Percentiles rank a stretch among this genome's conserved stretches.
Conservation (phyloP, 2,329 filamentous ascomycete genomes). For the Elsinoe batatas region DNA sequence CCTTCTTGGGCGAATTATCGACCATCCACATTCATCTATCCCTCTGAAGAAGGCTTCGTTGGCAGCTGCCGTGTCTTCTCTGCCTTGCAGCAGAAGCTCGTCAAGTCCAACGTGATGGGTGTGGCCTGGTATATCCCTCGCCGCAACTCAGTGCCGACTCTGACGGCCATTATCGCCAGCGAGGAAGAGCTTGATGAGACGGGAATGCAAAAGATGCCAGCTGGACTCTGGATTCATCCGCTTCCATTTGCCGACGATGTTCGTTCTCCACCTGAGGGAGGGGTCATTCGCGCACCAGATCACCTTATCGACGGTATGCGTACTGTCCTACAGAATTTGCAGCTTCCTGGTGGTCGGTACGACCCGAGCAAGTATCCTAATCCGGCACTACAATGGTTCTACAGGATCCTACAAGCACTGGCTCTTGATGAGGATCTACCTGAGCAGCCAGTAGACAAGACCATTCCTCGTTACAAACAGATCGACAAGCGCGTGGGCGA, state of each 20-base stretch:
- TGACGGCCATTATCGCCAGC: constrained; percentile 76
- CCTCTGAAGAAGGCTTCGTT: constrained; percentile 78
- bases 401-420: constrained; percentile 81
- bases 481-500: constrained; percentile 81
- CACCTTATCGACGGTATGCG: constrained; percentile 73
- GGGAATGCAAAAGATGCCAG: constrained; percentile 61
- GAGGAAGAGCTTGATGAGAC: constrained; percentile 54
- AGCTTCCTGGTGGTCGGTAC: constrained; percentile 76
- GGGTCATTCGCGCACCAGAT: constrained; percentile 51
- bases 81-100: constrained; percentile 77
- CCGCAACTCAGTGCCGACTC: constrained; percentile 64
- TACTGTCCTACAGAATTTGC: constrained; percentile 69
- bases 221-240: constrained; percentile 79
- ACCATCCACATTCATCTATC: constrained; percentile 87
- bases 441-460: constrained; percentile 63
- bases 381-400: constrained; percentile 83
- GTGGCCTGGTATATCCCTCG: constrained; percentile 85
- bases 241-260: constrained; percentile 87
- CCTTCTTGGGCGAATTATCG: constrained; percentile 77
- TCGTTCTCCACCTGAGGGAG: constrained; percentile 58
- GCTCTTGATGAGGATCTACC: constrained; percentile 88
- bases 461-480: constrained; percentile 71
- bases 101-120: constrained; percentile 68
- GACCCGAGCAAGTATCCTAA: constrained; percentile 86
- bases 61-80: constrained; percentile 91